Conservation (phyloP, 768 basidiomycete species). For the Lactarius sanguifluus region DNA sequence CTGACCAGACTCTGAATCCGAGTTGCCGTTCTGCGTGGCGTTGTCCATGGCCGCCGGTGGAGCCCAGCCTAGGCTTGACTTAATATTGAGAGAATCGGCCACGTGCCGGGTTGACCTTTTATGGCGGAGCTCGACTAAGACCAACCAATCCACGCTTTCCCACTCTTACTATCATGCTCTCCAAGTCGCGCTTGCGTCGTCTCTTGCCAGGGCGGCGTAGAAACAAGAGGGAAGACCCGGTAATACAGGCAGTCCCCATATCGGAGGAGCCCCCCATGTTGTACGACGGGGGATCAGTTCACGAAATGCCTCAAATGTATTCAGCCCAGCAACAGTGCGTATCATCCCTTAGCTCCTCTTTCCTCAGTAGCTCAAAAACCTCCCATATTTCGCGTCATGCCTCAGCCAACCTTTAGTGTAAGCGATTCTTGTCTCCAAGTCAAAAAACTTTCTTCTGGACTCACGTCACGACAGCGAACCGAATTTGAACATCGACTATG, state of each 20-base stretch:
- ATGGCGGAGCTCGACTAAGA: neutral
- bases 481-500: conserved; percentile 26
- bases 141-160: neutral
- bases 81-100: conserved; percentile 18
- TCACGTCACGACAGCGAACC: conserved; percentile 18
- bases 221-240: conserved; percentile 14
- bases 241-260: conserved; percentile 23
- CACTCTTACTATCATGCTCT: conserved; percentile 7
- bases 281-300: conserved; percentile 14
- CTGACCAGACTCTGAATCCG: conserved; percentile 26
- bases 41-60: conserved; percentile 2
- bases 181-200: conserved; percentile 24
- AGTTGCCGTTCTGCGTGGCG: conserved; percentile 2
- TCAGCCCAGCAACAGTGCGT: conserved; percentile 4
- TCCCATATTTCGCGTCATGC: neutral
- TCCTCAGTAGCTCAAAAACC: conserved; percentile 4
- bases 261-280: conserved; percentile 9
- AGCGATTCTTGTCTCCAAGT: neutral
- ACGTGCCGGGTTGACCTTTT: conserved; percentile 20
- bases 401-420: conserved; percentile 8
- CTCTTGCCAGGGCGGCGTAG: conserved; percentile 21
- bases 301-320: conserved; percentile 6
- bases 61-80: conserved; percentile 9
- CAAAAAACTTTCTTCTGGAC: conserved; percentile 1
- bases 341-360: neutral